phyloP scores from a whole-genome alignment of 345 rosid species.

The Geranium brycei region DNA sequence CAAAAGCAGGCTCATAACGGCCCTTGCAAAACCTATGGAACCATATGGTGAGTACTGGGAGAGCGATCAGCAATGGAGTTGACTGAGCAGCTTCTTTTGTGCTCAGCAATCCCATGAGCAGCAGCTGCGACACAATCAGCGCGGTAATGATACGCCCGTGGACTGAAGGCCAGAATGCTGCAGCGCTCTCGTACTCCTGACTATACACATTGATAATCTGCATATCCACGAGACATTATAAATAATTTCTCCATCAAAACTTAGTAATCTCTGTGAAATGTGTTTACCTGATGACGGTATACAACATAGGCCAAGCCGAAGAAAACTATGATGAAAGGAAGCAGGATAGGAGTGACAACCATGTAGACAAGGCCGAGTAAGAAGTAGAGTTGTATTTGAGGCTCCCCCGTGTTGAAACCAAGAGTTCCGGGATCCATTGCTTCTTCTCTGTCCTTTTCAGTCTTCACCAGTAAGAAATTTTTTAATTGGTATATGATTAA shows the following conservation, averaged over 20 bases:
- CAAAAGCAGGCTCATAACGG: conserved; percentile 71
- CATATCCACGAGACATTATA: conserved; percentile 4
- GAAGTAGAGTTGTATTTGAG: conserved; percentile 91
- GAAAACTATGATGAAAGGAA: conserved; percentile 78
- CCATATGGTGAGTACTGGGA: conserved; percentile 65
- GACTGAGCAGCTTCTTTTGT: conserved; percentile 80
- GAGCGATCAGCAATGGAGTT: conserved; percentile 74
- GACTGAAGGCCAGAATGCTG: conserved; percentile 92
- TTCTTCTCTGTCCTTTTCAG: conserved; percentile 84
- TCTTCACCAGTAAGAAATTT: conserved; percentile 72
- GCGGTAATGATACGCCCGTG: conserved; percentile 69
- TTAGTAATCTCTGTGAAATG: too few species aligned
- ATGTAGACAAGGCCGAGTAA: conserved; percentile 87
- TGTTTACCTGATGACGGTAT: conserved; percentile 78
- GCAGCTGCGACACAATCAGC: conserved; percentile 59
- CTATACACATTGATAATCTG: conserved; percentile 85
- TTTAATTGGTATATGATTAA: conserved; percentile 72
- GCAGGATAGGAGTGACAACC: conserved; percentile 72
- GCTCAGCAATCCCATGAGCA: conserved; percentile 72
- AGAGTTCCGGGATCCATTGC: conserved; percentile 97
- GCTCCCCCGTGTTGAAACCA: conserved; percentile 84
- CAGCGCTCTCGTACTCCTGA: conserved; percentile 88
- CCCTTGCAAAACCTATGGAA: conserved; percentile 80
- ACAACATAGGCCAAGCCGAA: conserved; percentile 72
- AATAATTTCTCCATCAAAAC: too few species aligned